Evolutionary conservation across 116 monocot species (phyloP).

Genomic region (Zostera marina): DNA sequence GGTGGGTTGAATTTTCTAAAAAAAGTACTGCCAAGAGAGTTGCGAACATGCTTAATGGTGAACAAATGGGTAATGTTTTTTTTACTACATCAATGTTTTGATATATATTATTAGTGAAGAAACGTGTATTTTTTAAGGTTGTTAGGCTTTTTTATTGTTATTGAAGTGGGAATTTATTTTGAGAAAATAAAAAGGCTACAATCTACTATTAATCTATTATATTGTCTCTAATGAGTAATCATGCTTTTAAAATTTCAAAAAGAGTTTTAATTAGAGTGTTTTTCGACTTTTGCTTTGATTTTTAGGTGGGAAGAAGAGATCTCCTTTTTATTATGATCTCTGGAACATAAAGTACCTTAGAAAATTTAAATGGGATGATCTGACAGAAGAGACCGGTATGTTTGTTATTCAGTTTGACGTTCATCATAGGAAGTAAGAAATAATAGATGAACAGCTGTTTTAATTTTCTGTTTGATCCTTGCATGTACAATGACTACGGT

Average conservation of each 20-base stretch:
- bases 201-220: background rate
- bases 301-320: conserved; percentile 1
- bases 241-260: background rate
- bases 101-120: background rate
- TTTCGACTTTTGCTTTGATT: background rate
- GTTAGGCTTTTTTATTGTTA: background rate
- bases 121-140: background rate
- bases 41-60: conserved; percentile 67
- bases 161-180: background rate
- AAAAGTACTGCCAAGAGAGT: conserved; percentile 61
- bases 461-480: background rate
- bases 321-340: conserved; percentile 67
- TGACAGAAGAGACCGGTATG: conserved; percentile 68
- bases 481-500: conserved; percentile 1
- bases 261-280: background rate
- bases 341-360: conserved; percentile 94
- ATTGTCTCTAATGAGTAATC: background rate
- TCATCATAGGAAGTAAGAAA: background rate
- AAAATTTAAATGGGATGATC: conserved; percentile 95
- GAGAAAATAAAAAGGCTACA: background rate
- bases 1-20: conserved; percentile 16
- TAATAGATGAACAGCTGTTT: background rate
- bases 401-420: background rate
- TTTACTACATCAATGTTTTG: background rate
- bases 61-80: conserved; percentile 53